Evolutionary conservation across 2,329 filamentous ascomycete species (phyloP), one percentile per base, ranked within the genome.

Genomic region (Colletotrichum sp.): DNA sequence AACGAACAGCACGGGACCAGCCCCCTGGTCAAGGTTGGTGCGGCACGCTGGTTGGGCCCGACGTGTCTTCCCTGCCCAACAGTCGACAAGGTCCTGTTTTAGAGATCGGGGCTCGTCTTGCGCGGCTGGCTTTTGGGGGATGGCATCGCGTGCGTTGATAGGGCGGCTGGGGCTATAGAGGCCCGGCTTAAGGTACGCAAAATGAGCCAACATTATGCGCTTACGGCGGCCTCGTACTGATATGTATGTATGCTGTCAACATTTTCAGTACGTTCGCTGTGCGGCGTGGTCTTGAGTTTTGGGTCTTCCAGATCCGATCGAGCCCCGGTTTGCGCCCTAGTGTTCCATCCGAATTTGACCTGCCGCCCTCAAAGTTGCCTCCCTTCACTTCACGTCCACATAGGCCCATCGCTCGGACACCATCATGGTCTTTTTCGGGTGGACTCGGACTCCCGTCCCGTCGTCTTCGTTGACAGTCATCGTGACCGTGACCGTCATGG

Each of bases 321-420:
- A 71, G 67, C 43, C 67, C 22, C 48, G 32, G 43, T 65, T 55
- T 12, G 70, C 64, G 39, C 15, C 16, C 27, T 64, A 22, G 61
- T 13, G 58, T 34, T 71, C 39, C 60, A 64, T 70, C 71, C 71
- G 65, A 73, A 71, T 65, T 43, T 71, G 66, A 74, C 25, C 65
- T 56, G 43, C 43, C 61, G 61, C 34, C 61, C 32, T 62, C 39
- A 32, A 62, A 39, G 15, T 4, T 18, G 16, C 36, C 36, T 43
- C 36, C 36, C 34, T 36, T 43, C 36, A 18, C 36, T 18, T 43
- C 36, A 36, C 34, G 34, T 36, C 34, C 34, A 16, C 7, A 36
- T 43, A 9, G 8, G 8, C 16, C 43, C 43, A 22, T 52, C 4
- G 43, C 43, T 52, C 10, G n/a, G 43, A 22, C 43, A 52, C 43